phyloP scores from a whole-genome alignment of 2,329 filamentous ascomycete species.

The Ascochyta viciae-villosae region DNA sequence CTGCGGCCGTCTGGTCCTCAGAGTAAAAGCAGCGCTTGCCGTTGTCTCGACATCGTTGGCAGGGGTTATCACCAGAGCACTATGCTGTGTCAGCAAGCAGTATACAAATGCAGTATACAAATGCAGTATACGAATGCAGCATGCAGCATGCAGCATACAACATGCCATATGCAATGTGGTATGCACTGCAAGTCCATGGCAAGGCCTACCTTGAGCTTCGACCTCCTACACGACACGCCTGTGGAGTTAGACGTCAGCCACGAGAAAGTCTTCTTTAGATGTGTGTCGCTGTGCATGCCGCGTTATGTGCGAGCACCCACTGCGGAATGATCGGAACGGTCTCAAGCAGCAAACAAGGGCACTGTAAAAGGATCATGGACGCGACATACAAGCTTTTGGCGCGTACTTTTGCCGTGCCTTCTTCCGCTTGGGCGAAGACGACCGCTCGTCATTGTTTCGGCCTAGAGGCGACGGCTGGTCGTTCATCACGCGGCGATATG shows the following conservation, averaged over 20 bases:
- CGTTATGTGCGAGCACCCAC: constrained; percentile 8
- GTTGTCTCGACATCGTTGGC: constrained; percentile 45
- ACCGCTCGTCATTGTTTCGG: constrained; percentile 30
- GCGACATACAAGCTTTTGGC: constrained; percentile 44
- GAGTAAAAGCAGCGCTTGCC: constrained; percentile 48
- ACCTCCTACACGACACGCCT: constrained; percentile 46
- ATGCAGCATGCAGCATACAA: no score
- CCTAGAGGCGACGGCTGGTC: constrained; percentile 24
- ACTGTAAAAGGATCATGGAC: background rate
- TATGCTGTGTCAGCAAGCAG: constrained; percentile 14
- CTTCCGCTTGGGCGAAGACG: constrained; percentile 45
- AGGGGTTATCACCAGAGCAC: constrained; percentile 47
- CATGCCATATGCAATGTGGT: background rate
- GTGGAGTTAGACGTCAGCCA: constrained; percentile 21
- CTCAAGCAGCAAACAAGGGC: background rate
- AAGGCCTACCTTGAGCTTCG: constrained; percentile 43
- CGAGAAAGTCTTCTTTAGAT: background rate
- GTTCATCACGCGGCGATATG: constrained; percentile 33
- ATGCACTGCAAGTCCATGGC: background rate
- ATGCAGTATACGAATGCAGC: background rate
- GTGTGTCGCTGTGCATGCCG: background rate
- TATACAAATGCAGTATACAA: no score
- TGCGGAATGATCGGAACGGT: constrained; percentile 33
- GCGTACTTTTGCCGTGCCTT: constrained; percentile 48
- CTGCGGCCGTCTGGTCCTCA: constrained; percentile 47